Percentiles rank a stretch among this genome's conserved stretches.
Conservation (phyloP, 495 filamentous ascomycete genomes). For the Hypoxylon subgilvum region DNA sequence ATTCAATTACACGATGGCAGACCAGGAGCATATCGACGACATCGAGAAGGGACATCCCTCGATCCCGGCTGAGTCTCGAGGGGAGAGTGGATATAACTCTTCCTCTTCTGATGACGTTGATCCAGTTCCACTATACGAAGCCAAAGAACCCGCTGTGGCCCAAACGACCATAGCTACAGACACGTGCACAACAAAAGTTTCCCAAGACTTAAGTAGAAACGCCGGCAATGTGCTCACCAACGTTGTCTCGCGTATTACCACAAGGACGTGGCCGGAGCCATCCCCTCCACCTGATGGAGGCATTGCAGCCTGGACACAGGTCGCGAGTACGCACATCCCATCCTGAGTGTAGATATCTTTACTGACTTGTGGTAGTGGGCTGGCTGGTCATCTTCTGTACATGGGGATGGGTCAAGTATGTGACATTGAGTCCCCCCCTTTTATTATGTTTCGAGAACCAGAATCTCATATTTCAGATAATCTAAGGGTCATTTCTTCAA, state of each 20-base stretch:
- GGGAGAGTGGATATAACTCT: conserved; percentile 17
- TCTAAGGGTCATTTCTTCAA: too few relatives aligned
- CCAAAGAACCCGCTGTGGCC: neutral
- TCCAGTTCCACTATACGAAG: neutral
- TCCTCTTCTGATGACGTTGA: conserved; percentile 13
- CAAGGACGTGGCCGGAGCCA: conserved; percentile 58
- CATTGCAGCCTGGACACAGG: conserved; percentile 69
- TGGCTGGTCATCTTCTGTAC: conserved; percentile 74
- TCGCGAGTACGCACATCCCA: conserved; percentile 44
- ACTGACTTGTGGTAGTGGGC: conserved; percentile 45
- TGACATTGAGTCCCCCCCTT: neutral
- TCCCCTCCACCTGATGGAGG: conserved; percentile 70
- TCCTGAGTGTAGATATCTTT: neutral
- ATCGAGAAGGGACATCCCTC: conserved; percentile 12
- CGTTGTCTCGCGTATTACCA: conserved; percentile 45
- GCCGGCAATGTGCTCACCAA: conserved; percentile 38
- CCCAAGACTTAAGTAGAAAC: conserved; percentile 37
- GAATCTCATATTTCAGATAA: too few relatives aligned
- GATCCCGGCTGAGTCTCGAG: conserved; percentile 6
- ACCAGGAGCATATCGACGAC: conserved; percentile 7
- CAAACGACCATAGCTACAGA: conserved; percentile 7
- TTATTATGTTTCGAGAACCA: too few relatives aligned
- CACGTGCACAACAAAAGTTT: conserved; percentile 11
- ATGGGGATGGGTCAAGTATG: conserved; percentile 75
- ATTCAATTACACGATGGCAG: conserved; percentile 12